These are phyloP conservation scores for Saksenaea oblongispora DNA, from an alignment of 371 early-diverging fungal genomes.

Conservation along the genomic window DNA sequence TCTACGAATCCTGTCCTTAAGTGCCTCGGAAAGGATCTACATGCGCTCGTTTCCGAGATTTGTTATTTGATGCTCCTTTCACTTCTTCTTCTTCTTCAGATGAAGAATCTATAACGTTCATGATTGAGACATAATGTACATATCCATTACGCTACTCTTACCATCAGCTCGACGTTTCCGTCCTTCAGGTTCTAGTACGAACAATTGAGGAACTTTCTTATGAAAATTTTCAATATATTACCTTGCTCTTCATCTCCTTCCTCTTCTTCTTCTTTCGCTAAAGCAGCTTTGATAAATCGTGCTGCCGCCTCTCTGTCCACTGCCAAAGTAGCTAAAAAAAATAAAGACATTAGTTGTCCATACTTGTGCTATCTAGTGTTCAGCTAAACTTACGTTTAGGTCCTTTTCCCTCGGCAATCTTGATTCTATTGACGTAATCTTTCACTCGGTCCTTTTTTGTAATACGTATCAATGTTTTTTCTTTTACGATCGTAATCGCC, in stretches of 20 bases:
- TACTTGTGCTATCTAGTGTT: no score
- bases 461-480: neutral
- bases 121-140: neutral
- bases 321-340: constrained; percentile 37
- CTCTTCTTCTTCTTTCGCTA: constrained; percentile 18
- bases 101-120: neutral
- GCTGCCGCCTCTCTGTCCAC: constrained; percentile 59
- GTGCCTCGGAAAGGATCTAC: neutral
- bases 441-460: constrained; percentile 49
- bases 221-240: neutral
- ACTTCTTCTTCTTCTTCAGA: neutral
- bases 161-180: neutral
- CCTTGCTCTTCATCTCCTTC: neutral
- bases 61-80: neutral
- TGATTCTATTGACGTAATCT: constrained; percentile 51
- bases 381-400: constrained; percentile 40
- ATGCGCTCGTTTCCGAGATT: neutral
- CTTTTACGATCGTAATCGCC: constrained; percentile 1
- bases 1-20: neutral
- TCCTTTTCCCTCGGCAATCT: constrained; percentile 38
- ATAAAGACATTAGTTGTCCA: neutral
- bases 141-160: neutral
- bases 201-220: neutral
- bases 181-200: neutral
- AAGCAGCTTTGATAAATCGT: constrained; percentile 54